phyloP scores from a whole-genome alignment of 805 yeast genomes.

The Saccharomycopsis fodiens region DNA sequence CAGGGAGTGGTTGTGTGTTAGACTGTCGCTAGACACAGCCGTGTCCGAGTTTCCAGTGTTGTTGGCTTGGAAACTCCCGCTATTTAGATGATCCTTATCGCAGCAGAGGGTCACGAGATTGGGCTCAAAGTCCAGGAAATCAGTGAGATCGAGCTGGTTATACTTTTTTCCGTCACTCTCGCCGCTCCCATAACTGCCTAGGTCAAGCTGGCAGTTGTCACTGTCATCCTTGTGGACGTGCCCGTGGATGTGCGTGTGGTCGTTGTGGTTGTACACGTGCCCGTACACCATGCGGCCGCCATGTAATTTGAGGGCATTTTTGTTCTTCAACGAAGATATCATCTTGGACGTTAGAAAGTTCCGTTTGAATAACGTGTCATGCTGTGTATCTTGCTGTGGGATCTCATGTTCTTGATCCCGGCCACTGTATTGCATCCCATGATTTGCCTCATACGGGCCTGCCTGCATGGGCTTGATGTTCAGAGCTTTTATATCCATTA shows the following conservation, averaged over 20 bases:
- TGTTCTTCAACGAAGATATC: constrained; percentile 17
- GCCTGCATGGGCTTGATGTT: no score
- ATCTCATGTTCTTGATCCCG: no score
- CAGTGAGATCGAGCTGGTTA: constrained; percentile 1
- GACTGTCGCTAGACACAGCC: not conserved
- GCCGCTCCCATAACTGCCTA: not conserved
- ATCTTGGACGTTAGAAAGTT: constrained; percentile 14
- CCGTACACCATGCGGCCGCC: constrained; percentile 40
- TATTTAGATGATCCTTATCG: constrained; percentile 12
- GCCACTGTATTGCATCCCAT: no score
- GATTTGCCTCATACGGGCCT: no score
- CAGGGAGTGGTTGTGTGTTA: not conserved
- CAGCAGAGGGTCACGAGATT: constrained; percentile 19
- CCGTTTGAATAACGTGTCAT: no score
- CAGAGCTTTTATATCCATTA: no score
- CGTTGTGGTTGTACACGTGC: constrained; percentile 40
- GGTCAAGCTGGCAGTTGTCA: constrained; percentile 21
- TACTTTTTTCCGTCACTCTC: not conserved
- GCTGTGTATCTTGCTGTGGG: no score
- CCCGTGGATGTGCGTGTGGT: constrained; percentile 44
- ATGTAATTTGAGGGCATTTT: constrained; percentile 12
- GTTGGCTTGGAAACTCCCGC: not conserved
- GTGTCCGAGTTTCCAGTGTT: not conserved
- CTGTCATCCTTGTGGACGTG: constrained; percentile 41
- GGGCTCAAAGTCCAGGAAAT: constrained; percentile 13